Percentiles rank a stretch among this genome's conserved stretches.
Conservation (phyloP, 2,329 filamentous ascomycete species). For the Aspergillus sp. region DNA sequence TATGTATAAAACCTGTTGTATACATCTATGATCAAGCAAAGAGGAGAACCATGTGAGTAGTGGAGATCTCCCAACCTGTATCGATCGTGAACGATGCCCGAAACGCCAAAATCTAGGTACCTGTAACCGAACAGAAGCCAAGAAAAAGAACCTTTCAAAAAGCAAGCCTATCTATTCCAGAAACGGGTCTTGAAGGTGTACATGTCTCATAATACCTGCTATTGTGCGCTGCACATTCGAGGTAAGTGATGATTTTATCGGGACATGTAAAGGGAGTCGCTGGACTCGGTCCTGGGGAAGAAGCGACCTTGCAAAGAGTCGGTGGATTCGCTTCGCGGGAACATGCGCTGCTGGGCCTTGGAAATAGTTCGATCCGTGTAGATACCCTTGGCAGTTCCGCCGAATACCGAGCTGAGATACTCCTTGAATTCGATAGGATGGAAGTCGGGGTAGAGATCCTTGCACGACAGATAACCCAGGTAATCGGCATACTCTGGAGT, state of each 20-base stretch:
- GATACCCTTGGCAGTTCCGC: slow-evolving; percentile 45
- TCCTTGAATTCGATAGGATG: slow-evolving; percentile 44
- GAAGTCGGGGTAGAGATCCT: slow-evolving; percentile 60
- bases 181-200: not conserved
- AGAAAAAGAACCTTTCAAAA: slow-evolving; percentile 5
- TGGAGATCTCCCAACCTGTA: not conserved
- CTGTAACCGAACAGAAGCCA: not conserved
- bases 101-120: slow-evolving; percentile 11
- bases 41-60: not conserved
- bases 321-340: slow-evolving; percentile 42
- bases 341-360: slow-evolving; percentile 41
- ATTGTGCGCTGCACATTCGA: not conserved
- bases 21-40: slow-evolving; percentile 14
- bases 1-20: slow-evolving; percentile 11
- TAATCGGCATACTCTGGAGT: slow-evolving; percentile 58
- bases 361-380: slow-evolving; percentile 43
- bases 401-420: slow-evolving; percentile 47
- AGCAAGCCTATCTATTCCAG: slow-evolving; percentile 1
- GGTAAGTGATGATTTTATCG: slow-evolving; percentile 26
- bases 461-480: slow-evolving; percentile 57
- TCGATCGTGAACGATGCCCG: slow-evolving; percentile 3
- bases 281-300: slow-evolving; percentile 42
- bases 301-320: slow-evolving; percentile 42
- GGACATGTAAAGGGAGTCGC: slow-evolving; percentile 41
- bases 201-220: slow-evolving; percentile 11